Evolutionary conservation across 495 filamentous ascomycete genomes (phyloP), one percentile per base, ranked within the genome.

Genomic region (Talaromyces stipitatus): DNA sequence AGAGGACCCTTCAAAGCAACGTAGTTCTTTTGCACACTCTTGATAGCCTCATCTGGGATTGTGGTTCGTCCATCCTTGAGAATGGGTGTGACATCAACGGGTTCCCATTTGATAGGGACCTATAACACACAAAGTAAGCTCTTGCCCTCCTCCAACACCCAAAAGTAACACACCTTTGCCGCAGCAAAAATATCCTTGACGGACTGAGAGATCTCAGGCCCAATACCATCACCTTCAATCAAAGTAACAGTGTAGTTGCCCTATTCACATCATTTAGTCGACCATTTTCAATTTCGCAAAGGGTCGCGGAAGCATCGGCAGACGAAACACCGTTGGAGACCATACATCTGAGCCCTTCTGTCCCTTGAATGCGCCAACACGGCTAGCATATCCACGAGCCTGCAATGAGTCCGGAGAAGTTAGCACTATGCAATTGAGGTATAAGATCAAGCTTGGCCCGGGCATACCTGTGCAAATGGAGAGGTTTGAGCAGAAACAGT

Each of bases 141-240:
- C 55, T 43, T 66, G 50, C 30, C 14, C 41, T 45, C 20, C 43
- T 18, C 12, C 28, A 36, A 16, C 27, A 8, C 12, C 18, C 11
- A 55, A 58, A 52, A 46, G 50, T 60, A 55, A 29, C 69, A 52
- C 82, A 95, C 92, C 75, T 92, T 89, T 59, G 95, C 94, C 64
- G 95, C 95, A 61, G 85, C 80, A 76, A 95, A 98, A 72, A 98
- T 97, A 70, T 96, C 89, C 81, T 96, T 97, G 59, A 98, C 90
- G 26, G 92, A 92, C 73, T 95, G 89, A 61, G 94, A 85, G 67
- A 98, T 97, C 76, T 98, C 92, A 56, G 92, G 92, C 58, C 94
- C 94, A 68, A 98, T 98, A 71, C 94, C 94, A 67, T 97, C 94
- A 76, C 94, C 94, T 79, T 98, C 94, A 62, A 98, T 98, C 72